Percentiles rank a stretch among this genome's conserved stretches.
Conservation (phyloP, 768 basidiomycete species). For the Leccinellum albellum region DNA sequence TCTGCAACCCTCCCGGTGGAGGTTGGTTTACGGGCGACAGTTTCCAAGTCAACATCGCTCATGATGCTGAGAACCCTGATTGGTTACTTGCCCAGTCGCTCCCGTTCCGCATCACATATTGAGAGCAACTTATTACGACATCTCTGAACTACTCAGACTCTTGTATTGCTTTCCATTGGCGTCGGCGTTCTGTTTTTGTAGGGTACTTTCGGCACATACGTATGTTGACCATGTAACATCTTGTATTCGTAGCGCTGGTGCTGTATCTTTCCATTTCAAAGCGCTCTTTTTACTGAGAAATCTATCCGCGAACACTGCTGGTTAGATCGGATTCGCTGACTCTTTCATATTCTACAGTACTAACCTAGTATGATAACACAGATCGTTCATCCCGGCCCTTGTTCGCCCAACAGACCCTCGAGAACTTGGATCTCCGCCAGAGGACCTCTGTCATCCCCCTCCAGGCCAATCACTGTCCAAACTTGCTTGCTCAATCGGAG, state of each 20-base stretch:
- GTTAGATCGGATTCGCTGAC: neutral
- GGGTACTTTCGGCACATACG: neutral
- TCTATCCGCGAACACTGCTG: neutral
- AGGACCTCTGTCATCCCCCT: constrained; percentile 64
- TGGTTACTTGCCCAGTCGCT: constrained; percentile 69
- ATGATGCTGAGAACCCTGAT: constrained; percentile 41
- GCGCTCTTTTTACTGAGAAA: neutral
- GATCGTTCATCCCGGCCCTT: neutral
- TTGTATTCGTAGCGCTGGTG: neutral
- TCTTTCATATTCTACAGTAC: neutral
- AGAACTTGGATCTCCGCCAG: constrained; percentile 49
- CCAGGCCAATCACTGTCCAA: constrained; percentile 48
- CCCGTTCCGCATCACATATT: constrained; percentile 48
- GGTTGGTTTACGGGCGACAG: constrained; percentile 59
- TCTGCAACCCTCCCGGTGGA: constrained; percentile 51
- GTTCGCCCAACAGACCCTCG: constrained; percentile 34
- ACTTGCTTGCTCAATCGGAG: constrained; percentile 41
- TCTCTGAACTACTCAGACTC: constrained; percentile 15
- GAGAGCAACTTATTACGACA: constrained; percentile 27
- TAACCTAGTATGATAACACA: neutral
- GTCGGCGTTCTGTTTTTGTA: neutral
- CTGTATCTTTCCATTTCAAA: neutral
- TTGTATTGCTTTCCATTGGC: neutral
- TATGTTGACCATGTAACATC: neutral
- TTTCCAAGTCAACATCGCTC: constrained; percentile 73